These are phyloP conservation scores for Urostyla sp. DNA, from an alignment of 73 alveolate genomes.

Conservation along the genomic window DNA sequence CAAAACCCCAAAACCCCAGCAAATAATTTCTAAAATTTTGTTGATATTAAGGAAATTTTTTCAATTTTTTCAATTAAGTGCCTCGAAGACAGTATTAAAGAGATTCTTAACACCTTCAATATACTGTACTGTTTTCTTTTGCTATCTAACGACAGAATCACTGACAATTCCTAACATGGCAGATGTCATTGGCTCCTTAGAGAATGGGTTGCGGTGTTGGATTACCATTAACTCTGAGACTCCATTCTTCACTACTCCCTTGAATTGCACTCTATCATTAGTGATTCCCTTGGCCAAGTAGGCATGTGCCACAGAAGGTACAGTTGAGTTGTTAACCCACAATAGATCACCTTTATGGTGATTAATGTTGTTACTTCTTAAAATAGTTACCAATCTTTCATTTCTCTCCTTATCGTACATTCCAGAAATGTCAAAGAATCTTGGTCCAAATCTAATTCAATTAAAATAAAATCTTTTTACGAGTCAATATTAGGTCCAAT, in stretches of 20 bases:
- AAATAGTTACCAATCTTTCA: background rate
- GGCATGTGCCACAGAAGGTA: slow-evolving; percentile 13
- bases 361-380: background rate
- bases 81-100: background rate
- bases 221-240: background rate
- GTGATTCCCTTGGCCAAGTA: background rate
- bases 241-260: background rate
- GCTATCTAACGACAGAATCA: slow-evolving; percentile 30
- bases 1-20: no score
- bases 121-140: background rate
- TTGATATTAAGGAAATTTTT: no score
- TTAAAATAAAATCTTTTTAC: background rate
- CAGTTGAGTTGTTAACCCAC: slow-evolving; percentile 45
- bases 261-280: background rate
- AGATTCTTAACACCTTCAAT: slow-evolving; percentile 18
- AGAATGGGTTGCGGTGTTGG: background rate
- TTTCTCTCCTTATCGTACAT: slow-evolving; percentile 41
- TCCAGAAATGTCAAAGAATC: slow-evolving; percentile 43
- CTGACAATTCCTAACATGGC: slow-evolving; percentile 31
- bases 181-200: no score
- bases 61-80: no score
- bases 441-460: slow-evolving; percentile 24
- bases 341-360: slow-evolving; percentile 38
- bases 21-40: no score
- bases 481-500: slow-evolving; percentile 51